Conservation (phyloP, 2,329 filamentous ascomycete genomes). For the Bipolaris gigantea region DNA sequence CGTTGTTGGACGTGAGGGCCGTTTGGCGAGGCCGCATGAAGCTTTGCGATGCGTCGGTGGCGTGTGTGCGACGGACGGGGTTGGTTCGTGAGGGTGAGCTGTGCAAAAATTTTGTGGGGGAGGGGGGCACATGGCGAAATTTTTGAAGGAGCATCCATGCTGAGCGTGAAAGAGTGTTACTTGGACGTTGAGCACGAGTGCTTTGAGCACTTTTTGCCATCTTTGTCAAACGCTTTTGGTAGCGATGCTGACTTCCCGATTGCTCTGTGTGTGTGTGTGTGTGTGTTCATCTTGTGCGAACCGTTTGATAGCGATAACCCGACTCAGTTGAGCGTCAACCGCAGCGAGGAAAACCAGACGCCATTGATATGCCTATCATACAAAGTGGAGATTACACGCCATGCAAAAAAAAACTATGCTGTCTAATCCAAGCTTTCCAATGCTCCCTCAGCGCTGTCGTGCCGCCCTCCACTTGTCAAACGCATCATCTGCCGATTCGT, state of each 20-base stretch:
- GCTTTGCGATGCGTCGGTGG: too few species aligned
- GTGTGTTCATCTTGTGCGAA: too few species aligned
- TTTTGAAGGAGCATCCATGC: not conserved
- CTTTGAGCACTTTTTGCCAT: not conserved
- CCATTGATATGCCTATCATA: not conserved
- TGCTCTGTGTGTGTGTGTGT: too few species aligned
- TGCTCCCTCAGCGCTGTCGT: constrained; percentile 9
- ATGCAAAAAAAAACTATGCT: not conserved
- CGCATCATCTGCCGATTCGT: constrained; percentile 48
- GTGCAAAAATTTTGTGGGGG: not conserved
- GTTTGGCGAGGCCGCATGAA: too few species aligned
- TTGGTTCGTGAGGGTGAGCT: too few species aligned
- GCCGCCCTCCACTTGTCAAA: constrained; percentile 40
- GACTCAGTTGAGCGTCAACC: not conserved
- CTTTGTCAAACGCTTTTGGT: not conserved
- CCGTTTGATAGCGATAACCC: too few species aligned
- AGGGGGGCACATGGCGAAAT: not conserved
- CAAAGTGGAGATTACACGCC: constrained; percentile 13
- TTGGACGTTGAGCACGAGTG: not conserved
- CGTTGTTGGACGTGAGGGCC: too few species aligned
- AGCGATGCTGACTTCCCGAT: not conserved
- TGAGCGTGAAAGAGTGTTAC: not conserved
- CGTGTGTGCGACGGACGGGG: too few species aligned
- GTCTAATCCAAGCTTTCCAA: not conserved
- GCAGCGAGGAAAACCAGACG: not conserved